Evolutionary conservation across 371 early-diverging fungal species (phyloP), one percentile per base, ranked within the genome.

Genomic region (Mortierella sp.): DNA sequence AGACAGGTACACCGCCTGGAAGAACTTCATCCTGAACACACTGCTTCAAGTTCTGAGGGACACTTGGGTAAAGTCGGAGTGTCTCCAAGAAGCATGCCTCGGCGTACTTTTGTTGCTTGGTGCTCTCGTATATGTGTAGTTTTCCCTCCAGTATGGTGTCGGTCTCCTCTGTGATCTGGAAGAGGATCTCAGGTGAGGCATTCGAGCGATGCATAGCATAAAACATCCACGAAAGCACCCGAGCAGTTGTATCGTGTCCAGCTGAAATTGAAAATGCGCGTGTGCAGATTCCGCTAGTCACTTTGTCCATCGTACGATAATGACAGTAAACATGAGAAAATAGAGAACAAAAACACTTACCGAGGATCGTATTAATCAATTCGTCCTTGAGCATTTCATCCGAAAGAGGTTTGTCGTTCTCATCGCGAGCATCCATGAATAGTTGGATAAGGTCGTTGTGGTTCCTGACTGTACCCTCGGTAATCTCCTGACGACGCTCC

Each of bases 241-340:
- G 94, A 0, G 95, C 94, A 3, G 96, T 95, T 0, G 95, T 94
- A 72, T 95, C 95, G 21, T 95, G 88, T 4, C 90, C 91, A 29
- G 91, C 90, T 51, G 41, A 14, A 6, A n/a, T 29, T 44, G 24
- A 46, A 16, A 14, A 32, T 24, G 58, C 24, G 43, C 41, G 44
- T n/a, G 48, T 44, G 44, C 43, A 41, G n/a, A 29, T 21, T 70
- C 43, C 44, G 21, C 11, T 11, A 6, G 70, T 29, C 3, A 18
- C 43, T 71, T 92, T 91, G 18, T 49, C 49, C 18, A 5, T 49
- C 18, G 0, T 51, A 51, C 16, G 51, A 51, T 18, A 18, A 51
- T 51, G 5, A 51, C 4, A 5, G 21, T 6, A 16, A 7, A 56
- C 27, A 8, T 16, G 27, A 55, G n/a, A 71, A 43, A 46, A 12